These are phyloP conservation scores for Wickerhamomyces alni DNA, from an alignment of 805 yeast species.

Conservation along the genomic window DNA sequence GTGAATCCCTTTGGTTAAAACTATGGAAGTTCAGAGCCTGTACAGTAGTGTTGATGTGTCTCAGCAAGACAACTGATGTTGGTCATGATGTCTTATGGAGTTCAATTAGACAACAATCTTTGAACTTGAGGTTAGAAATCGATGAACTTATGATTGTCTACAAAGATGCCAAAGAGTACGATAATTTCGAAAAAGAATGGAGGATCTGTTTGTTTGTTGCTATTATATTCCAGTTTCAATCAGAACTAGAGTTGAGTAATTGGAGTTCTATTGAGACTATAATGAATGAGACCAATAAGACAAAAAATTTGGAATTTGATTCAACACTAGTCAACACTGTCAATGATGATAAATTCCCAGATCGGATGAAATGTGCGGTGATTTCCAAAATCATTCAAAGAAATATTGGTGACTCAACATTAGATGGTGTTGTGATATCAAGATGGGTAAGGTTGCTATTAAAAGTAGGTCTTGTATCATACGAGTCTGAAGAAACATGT, in stretches of 20 bases:
- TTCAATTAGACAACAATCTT: constrained; percentile 5
- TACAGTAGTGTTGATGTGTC: constrained; percentile 15
- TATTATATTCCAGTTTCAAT: constrained; percentile 20
- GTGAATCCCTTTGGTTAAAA: constrained; percentile 12
- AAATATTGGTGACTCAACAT: constrained; percentile 11
- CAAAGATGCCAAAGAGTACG: constrained; percentile 8
- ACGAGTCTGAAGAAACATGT: constrained; percentile 6
- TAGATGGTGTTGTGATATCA: constrained; percentile 18
- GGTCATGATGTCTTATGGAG: constrained; percentile 7
- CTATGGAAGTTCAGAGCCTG: constrained; percentile 14
- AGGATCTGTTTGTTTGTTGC: constrained; percentile 19
- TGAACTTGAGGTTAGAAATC: constrained; percentile 9
- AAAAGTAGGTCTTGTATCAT: constrained; percentile 7
- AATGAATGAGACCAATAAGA: constrained; percentile 13
- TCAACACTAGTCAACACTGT: constrained; percentile 17
- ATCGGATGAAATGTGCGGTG: constrained; percentile 13
- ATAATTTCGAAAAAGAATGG: constrained; percentile 11
- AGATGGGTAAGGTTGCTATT: constrained; percentile 25
- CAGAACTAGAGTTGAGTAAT: constrained; percentile 20
- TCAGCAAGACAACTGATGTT: constrained; percentile 3
- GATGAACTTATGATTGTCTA: constrained; percentile 12
- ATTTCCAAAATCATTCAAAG: constrained; percentile 19
- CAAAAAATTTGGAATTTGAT: constrained; percentile 18
- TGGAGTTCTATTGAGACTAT: constrained; percentile 16
- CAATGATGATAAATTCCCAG: constrained; percentile 13